Percentiles rank a stretch among this genome's conserved stretches.
Evolutionary conservation across 1,284 basidiomycete genomes (phyloP).

Genomic region (Cryptococcus sp.): DNA sequence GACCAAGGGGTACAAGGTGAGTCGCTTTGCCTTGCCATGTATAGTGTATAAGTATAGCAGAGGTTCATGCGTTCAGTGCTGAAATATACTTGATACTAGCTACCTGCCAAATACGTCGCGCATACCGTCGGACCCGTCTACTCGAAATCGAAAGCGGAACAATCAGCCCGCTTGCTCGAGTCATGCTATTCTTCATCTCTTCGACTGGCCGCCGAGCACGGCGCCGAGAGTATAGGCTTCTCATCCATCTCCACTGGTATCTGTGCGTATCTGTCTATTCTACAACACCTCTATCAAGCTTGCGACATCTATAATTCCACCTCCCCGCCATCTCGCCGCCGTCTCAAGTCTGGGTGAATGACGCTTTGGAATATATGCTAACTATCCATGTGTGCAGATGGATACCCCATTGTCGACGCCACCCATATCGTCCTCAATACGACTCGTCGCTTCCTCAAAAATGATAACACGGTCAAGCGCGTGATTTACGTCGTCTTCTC

Average conservation of each 20-base stretch:
- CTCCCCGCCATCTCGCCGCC: too few relatives aligned
- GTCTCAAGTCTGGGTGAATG: too few relatives aligned
- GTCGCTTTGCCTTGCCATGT: conserved; percentile 10
- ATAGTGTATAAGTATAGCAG: too few relatives aligned
- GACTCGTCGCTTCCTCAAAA: conserved; percentile 37
- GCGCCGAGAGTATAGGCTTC: conserved; percentile 66
- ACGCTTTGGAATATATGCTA: too few relatives aligned
- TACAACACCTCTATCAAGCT: background rate
- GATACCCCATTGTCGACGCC: conserved; percentile 51
- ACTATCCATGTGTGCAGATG: conserved; percentile 30
- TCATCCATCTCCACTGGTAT: conserved; percentile 41
- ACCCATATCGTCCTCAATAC: conserved; percentile 46
- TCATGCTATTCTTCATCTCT: conserved; percentile 74
- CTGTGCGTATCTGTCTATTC: conserved; percentile 37
- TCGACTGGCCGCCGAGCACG: conserved; percentile 63
- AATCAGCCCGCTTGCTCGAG: conserved; percentile 62
- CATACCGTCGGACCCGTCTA: conserved; percentile 92
- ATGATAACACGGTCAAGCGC: conserved; percentile 31
- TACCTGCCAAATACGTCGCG: conserved; percentile 69
- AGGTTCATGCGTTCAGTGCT: too few relatives aligned
- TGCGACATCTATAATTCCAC: background rate
- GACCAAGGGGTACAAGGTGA: conserved; percentile 47
- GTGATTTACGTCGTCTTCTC: conserved; percentile 52
- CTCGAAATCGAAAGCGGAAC: conserved; percentile 52
- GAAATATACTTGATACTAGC: too few relatives aligned